A percentile compares a stretch with the other conserved stretches of the same genome.
These are phyloP conservation scores for Globisporangium perplexum DNA, from an alignment of 352 stramenopile species.

Conservation along the genomic window DNA sequence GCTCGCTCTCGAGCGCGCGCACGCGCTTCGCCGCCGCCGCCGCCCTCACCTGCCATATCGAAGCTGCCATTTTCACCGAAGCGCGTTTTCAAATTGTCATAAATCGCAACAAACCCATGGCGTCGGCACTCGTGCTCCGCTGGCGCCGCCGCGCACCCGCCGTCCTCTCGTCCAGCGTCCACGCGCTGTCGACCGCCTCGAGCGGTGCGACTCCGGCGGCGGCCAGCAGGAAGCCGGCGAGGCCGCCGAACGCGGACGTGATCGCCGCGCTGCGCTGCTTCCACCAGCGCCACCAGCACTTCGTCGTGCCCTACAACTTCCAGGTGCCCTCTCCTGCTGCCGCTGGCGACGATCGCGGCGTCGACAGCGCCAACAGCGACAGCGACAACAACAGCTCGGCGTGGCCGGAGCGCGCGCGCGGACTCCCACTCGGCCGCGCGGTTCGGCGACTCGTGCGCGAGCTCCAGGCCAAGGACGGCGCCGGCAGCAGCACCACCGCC, in stretches of 20 bases:
- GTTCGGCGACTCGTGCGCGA: conserved; percentile 23
- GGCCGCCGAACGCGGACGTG: background rate
- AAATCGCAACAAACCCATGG: too few relatives aligned
- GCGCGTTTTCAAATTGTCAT: too few relatives aligned
- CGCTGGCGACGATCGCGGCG: background rate
- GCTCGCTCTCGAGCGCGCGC: conserved; percentile 9
- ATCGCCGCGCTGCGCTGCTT: conserved; percentile 28
- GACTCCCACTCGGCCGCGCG: conserved; percentile 30
- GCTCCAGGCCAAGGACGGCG: background rate
- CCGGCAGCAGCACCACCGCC: background rate
- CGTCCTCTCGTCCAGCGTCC: too few relatives aligned
- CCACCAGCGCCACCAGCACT: conserved; percentile 30
- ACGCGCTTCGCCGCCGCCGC: background rate
- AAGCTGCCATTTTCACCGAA: background rate
- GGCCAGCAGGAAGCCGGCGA: background rate
- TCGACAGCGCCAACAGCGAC: too few relatives aligned
- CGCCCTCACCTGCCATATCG: background rate
- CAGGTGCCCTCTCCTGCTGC: conserved; percentile 14
- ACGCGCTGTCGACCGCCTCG: background rate
- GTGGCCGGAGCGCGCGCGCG: conserved; percentile 34
- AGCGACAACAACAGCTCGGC: background rate
- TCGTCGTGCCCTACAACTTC: conserved; percentile 38
- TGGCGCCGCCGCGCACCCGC: too few relatives aligned
- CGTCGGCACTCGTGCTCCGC: background rate
- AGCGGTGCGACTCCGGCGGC: too few relatives aligned